These are phyloP conservation scores for Goffeauzyma gilvescens DNA, from an alignment of 768 basidiomycete species.

Conservation along the genomic window DNA sequence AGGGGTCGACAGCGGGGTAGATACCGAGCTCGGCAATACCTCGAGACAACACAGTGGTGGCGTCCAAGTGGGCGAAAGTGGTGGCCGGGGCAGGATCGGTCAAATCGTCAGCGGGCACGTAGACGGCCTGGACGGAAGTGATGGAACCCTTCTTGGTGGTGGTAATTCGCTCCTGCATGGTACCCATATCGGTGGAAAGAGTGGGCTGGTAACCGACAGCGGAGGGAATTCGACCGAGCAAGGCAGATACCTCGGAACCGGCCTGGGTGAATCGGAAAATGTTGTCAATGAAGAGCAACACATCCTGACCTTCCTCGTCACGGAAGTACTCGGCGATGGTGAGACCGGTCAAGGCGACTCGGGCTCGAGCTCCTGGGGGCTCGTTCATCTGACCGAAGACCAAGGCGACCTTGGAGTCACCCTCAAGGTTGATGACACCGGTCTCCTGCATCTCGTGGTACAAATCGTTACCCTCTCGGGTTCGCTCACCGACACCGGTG, in stretches of 20 bases:
- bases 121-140: constrained; percentile 98
- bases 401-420: constrained; percentile 98
- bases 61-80: constrained; percentile 99
- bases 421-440: constrained; percentile 99
- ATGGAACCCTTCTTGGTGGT: constrained; percentile 99
- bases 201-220: constrained; percentile 99
- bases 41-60: constrained; percentile 97
- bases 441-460: constrained; percentile 82
- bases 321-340: constrained; percentile 99
- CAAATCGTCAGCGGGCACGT: constrained; percentile 99
- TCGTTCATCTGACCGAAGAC: constrained; percentile 99
- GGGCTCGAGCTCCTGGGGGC: constrained; percentile 99
- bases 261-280: constrained; percentile 99
- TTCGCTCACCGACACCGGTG: constrained; percentile 97
- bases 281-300: constrained; percentile 99
- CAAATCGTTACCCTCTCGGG: constrained; percentile 91
- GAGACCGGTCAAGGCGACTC: constrained; percentile 96
- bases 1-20: constrained; percentile 98
- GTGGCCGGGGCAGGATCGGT: constrained; percentile 99
- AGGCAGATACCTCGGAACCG: constrained; percentile 98
- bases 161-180: constrained; percentile 99
- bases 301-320: constrained; percentile 99
- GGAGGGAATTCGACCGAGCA: constrained; percentile 99
- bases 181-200: constrained; percentile 99
- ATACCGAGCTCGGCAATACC: constrained; percentile 68